Conservation (phyloP, 441 rosid species). For the Aquilaria agallochum region DNA sequence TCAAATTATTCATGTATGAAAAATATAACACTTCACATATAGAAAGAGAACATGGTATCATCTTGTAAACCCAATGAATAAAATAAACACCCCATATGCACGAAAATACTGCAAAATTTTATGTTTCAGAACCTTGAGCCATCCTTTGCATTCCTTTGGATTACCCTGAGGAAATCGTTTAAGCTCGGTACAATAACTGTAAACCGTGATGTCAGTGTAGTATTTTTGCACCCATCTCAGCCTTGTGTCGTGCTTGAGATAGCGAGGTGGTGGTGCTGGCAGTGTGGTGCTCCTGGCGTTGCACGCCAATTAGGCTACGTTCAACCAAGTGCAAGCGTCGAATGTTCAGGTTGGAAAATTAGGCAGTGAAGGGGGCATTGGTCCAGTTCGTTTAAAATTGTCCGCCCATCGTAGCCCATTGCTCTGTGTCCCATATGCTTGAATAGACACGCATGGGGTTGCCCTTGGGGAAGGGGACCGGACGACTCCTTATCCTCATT, state of each 20-base stretch:
- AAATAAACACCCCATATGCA: too few species aligned
- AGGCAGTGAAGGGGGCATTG: constrained; percentile 29
- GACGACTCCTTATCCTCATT: constrained; percentile 17
- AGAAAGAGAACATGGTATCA: too few species aligned
- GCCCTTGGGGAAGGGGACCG: constrained; percentile 28
- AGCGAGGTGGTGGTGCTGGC: constrained; percentile 11
- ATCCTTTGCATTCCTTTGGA: constrained; percentile 17
- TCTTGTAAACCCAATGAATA: too few species aligned
- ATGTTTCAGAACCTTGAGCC: too few species aligned
- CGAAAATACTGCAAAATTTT: too few species aligned
- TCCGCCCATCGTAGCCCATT: constrained; percentile 38
- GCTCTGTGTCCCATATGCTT: constrained; percentile 32
- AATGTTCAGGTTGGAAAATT: constrained; percentile 20
- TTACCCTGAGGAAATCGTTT: constrained; percentile 23
- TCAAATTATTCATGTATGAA: too few species aligned
- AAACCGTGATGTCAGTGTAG: constrained; percentile 14
- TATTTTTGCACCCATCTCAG: constrained; percentile 29
- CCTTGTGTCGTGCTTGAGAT: constrained; percentile 11
- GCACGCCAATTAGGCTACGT: too few species aligned
- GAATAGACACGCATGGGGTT: constrained; percentile 26
- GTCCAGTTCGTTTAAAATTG: constrained; percentile 31
- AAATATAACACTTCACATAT: too few species aligned
- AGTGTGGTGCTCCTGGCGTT: too few species aligned
- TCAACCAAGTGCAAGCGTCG: too few species aligned
- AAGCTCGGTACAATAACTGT: constrained; percentile 23